phyloP scores from a whole-genome alignment of 768 basidiomycete genomes.

The Coprinopsis marcescibilis region DNA sequence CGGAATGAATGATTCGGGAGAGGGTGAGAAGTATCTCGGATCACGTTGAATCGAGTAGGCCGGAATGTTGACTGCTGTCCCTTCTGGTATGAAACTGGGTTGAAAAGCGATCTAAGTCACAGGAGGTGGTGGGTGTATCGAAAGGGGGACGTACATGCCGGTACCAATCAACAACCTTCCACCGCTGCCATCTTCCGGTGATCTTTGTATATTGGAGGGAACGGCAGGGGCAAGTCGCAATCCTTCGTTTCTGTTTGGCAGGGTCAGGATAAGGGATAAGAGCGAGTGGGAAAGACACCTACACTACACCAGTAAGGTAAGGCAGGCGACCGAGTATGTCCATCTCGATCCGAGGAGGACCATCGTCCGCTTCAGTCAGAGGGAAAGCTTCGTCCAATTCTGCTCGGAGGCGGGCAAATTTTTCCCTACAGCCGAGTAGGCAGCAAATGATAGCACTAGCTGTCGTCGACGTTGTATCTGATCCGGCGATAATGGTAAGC shows the following conservation, averaged over 20 bases:
- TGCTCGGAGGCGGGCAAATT: slow-evolving; percentile 17
- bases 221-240: slow-evolving; percentile 31
- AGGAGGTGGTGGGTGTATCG: not conserved
- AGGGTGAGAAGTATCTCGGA: slow-evolving; percentile 31
- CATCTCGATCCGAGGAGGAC: not conserved
- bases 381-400: slow-evolving; percentile 22
- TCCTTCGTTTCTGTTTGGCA: slow-evolving; percentile 26
- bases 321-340: slow-evolving; percentile 10
- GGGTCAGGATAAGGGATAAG: not conserved
- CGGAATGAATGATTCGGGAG: slow-evolving; percentile 30
- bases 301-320: slow-evolving; percentile 31
- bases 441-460: slow-evolving; percentile 22
- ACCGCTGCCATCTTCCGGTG: slow-evolving; percentile 23
- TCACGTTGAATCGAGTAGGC: slow-evolving; percentile 32
- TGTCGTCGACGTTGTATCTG: slow-evolving; percentile 23
- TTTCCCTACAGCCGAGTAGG: slow-evolving; percentile 18
- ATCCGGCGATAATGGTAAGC: slow-evolving; percentile 26
- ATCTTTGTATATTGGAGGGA: slow-evolving; percentile 24
- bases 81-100: slow-evolving; percentile 7
- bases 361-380: slow-evolving; percentile 9
- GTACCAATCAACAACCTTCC: slow-evolving; percentile 22
- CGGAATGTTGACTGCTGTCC: slow-evolving; percentile 21
- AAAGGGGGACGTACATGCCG: not conserved
- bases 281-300: slow-evolving; percentile 9
- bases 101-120: not conserved